Percentiles rank a stretch among this genome's conserved stretches.
Evolutionary conservation across 2,329 filamentous ascomycete genomes (phyloP).

Genomic region (Penicillium sp.): DNA sequence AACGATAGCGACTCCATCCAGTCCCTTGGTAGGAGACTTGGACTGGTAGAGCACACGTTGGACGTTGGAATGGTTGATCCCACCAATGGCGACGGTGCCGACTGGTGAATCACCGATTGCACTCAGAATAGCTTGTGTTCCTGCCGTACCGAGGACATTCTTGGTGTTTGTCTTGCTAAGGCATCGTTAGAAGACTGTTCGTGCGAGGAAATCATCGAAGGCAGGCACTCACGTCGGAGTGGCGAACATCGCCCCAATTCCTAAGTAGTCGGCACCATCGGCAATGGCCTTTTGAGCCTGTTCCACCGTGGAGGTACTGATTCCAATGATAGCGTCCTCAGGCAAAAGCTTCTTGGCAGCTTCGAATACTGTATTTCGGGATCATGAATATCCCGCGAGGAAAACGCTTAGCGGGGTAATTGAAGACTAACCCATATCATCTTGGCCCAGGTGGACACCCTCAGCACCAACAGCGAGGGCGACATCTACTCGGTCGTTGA

Average conservation of each 20-base stretch:
- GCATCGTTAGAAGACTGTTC: slow-evolving; percentile 7
- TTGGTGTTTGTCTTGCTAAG: slow-evolving; percentile 83
- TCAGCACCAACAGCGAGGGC: slow-evolving; percentile 83
- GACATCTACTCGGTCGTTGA: slow-evolving; percentile 92
- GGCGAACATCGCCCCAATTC: slow-evolving; percentile 85
- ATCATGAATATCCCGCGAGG: neutral
- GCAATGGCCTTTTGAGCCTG: slow-evolving; percentile 73
- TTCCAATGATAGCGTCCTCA: slow-evolving; percentile 77
- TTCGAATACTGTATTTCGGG: slow-evolving; percentile 38
- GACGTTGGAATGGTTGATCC: slow-evolving; percentile 76
- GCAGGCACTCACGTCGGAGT: slow-evolving; percentile 68
- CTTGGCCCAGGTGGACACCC: slow-evolving; percentile 92
- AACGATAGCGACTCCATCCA: slow-evolving; percentile 85
- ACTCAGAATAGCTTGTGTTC: slow-evolving; percentile 67
- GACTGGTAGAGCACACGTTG: slow-evolving; percentile 75
- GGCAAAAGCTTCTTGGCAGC: slow-evolving; percentile 74
- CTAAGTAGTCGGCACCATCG: slow-evolving; percentile 84
- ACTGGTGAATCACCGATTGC: slow-evolving; percentile 57
- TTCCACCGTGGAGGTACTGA: slow-evolving; percentile 73
- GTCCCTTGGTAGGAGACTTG: slow-evolving; percentile 55
- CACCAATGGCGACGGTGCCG: slow-evolving; percentile 77
- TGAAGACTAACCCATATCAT: slow-evolving; percentile 72
- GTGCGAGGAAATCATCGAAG: neutral
- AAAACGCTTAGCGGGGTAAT: neutral
- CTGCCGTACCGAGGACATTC: slow-evolving; percentile 72